Base-by-base conservation (phyloP, 306 rosid genomes). In the Canavalia ensiformis region DNA sequence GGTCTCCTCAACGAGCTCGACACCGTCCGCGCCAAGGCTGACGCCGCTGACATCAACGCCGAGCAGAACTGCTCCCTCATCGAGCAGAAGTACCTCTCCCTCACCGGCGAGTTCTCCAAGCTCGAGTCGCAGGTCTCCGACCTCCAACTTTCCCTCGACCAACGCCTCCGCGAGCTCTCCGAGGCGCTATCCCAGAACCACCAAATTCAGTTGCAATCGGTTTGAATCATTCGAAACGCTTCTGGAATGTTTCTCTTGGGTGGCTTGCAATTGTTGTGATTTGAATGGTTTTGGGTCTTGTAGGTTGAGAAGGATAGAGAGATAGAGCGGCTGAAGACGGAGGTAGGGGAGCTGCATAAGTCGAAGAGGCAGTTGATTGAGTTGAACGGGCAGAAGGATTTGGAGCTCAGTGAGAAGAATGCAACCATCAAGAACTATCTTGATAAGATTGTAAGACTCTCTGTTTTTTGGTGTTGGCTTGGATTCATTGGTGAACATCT, bases 11-110 rank as follows among this genome's bases (percentile, higher is more conserved):
- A 85, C 13, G 96, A 95, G 79, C 93, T 95, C 82, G 94, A 95
- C 78, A 92, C 96, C 51, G 84, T 91, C 55, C 86, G 86, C 75
- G 99, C 99, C 25, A 88, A 88, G 56, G 87, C 91, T 1, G 98
- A 95, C 34, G 99, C 97, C 10, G 85, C 94, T 35, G 85, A 90
- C 75, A 93, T 93, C 42, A 93, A 97, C 75, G 99, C 97, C 58
- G 99, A 95, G 81, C 99, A 95, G 84, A 93, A 92, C 74, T 95
- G 99, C 78, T 89, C 97, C 8, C 89, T 93, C 79, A 87, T 95
- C 79, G 99, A 95, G 89, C 98, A 93, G 97, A 95, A 95, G 89
- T 91, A 87, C 67, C 82, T 93, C 18, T 85, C 94, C 63, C 91
- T 93, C 70, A 55, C 93, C 39, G 80, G 89, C 9, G 99, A 93